Evolutionary conservation across 2,329 filamentous ascomycete genomes (phyloP).

Genomic region (Parastagonospora nodorum): DNA sequence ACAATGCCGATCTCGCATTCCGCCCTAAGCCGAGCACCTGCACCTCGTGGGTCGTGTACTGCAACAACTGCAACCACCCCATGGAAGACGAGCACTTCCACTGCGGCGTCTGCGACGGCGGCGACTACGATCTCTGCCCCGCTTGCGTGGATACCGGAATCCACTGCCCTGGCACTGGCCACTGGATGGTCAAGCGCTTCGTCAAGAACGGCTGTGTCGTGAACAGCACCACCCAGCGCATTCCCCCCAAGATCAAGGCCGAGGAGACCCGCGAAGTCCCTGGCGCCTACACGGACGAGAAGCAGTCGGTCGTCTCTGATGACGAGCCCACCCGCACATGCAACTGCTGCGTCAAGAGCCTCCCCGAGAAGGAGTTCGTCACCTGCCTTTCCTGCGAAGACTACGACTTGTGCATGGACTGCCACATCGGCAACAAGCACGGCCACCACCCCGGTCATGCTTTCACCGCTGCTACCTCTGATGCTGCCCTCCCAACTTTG

Average conservation of each 20-base stretch:
- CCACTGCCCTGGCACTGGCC: slow-evolving; percentile 76
- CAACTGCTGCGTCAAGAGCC: slow-evolving; percentile 72
- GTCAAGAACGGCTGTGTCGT: slow-evolving; percentile 78
- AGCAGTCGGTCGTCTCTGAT: slow-evolving; percentile 46
- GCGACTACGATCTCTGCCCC: slow-evolving; percentile 92
- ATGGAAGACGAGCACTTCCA: slow-evolving; percentile 89
- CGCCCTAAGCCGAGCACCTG: slow-evolving; percentile 47
- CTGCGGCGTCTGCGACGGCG: slow-evolving; percentile 89
- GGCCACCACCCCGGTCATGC: slow-evolving; percentile 89
- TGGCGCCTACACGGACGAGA: slow-evolving; percentile 52
- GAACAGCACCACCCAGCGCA: slow-evolving; percentile 82
- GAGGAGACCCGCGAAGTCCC: slow-evolving; percentile 48
- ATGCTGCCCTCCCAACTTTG: slow-evolving; percentile 60
- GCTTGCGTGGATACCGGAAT: slow-evolving; percentile 76
- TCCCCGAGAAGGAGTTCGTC: slow-evolving; percentile 79
- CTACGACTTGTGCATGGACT: slow-evolving; percentile 87
- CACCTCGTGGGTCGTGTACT: slow-evolving; percentile 80
- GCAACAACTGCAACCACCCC: slow-evolving; percentile 82
- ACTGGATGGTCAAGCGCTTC: slow-evolving; percentile 94
- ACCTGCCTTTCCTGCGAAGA: slow-evolving; percentile 86
- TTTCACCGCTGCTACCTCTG: slow-evolving; percentile 71
- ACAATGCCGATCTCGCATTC: slow-evolving; percentile 41
- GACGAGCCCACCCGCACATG: slow-evolving; percentile 66
- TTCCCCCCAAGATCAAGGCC: slow-evolving; percentile 66
- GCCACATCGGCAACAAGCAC: slow-evolving; percentile 76